A percentile compares a stretch with the other conserved stretches of the same genome.
These are phyloP conservation scores for Russula virescens DNA, from an alignment of 768 basidiomycete genomes.

Conservation along the genomic window DNA sequence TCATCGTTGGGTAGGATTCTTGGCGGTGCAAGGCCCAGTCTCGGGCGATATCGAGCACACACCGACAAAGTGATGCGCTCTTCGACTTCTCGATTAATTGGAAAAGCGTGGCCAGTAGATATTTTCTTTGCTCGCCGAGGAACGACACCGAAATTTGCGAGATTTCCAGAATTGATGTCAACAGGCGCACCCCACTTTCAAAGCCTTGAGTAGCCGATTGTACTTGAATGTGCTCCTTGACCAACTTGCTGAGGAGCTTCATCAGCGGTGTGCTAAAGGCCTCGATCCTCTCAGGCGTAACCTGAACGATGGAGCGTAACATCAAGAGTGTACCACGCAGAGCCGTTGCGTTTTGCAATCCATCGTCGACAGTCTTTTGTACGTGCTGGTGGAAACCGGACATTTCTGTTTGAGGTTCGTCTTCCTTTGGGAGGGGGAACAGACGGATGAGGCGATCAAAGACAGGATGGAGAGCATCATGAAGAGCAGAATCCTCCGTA, in stretches of 20 bases:
- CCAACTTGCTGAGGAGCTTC: constrained; percentile 77
- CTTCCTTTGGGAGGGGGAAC: constrained; percentile 73
- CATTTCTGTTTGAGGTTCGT: constrained; percentile 59
- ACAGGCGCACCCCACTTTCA: constrained; percentile 56
- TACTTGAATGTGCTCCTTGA: constrained; percentile 71
- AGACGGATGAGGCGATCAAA: constrained; percentile 74
- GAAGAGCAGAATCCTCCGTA: constrained; percentile 71
- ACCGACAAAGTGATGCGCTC: constrained; percentile 69
- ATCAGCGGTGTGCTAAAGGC: constrained; percentile 68
- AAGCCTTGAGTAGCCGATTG: constrained; percentile 36
- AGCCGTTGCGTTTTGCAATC: constrained; percentile 63
- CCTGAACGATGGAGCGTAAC: constrained; percentile 77
- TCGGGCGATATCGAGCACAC: constrained; percentile 77
- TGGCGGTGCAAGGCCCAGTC: constrained; percentile 87
- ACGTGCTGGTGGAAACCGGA: constrained; percentile 76
- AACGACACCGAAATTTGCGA: constrained; percentile 73
- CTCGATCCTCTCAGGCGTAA: constrained; percentile 79
- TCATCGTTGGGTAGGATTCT: constrained; percentile 85
- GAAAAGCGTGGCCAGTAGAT: constrained; percentile 69
- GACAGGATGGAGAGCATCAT: constrained; percentile 76
- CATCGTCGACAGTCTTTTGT: constrained; percentile 68
- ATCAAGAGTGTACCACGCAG: constrained; percentile 80
- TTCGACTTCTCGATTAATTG: constrained; percentile 88
- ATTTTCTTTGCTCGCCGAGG: constrained; percentile 81
- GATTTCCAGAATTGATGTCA: constrained; percentile 81